Conservation (phyloP, 2,329 filamentous ascomycete species). For the Beauveria caledonica region DNA sequence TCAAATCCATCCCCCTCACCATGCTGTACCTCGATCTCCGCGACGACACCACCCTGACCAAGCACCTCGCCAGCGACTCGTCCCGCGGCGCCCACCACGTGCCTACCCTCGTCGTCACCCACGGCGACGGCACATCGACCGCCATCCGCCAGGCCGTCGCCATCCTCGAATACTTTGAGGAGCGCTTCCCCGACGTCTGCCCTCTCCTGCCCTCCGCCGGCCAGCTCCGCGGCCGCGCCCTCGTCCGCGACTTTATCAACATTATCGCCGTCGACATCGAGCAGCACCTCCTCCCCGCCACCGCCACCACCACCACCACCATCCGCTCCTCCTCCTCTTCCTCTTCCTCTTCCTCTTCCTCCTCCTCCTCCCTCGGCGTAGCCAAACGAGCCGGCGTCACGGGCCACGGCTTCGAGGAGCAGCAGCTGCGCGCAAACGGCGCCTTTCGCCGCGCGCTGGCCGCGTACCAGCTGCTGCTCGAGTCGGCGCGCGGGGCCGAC, state of each 20-base stretch:
- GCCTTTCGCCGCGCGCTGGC: too few species aligned
- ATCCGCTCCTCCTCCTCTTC: too few species aligned
- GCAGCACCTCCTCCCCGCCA: background rate
- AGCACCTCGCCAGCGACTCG: background rate
- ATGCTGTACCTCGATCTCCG: background rate
- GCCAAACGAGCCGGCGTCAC: too few species aligned
- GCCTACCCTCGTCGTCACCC: constrained; percentile 3
- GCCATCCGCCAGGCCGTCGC: background rate
- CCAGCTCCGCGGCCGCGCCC: background rate
- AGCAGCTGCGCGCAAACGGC: too few species aligned
- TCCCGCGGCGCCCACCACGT: background rate
- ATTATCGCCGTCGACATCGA: background rate
- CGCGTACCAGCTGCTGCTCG: too few species aligned
- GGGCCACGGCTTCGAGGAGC: too few species aligned
- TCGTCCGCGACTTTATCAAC: constrained; percentile 4
- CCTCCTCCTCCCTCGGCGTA: too few species aligned
- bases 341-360: too few species aligned
- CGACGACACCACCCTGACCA: background rate
- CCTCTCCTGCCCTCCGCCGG: background rate
- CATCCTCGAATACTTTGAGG: constrained; percentile 8
- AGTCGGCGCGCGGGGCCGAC: too few species aligned
- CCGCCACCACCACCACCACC: too few species aligned
- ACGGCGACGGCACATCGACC: background rate
- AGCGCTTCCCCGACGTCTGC: background rate
- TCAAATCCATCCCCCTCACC: constrained; percentile 6